Percentiles rank a stretch among this genome's conserved stretches.
These are phyloP conservation scores for Amanita brunnescens DNA, from an alignment of 768 basidiomycete species.

Conservation along the genomic window DNA sequence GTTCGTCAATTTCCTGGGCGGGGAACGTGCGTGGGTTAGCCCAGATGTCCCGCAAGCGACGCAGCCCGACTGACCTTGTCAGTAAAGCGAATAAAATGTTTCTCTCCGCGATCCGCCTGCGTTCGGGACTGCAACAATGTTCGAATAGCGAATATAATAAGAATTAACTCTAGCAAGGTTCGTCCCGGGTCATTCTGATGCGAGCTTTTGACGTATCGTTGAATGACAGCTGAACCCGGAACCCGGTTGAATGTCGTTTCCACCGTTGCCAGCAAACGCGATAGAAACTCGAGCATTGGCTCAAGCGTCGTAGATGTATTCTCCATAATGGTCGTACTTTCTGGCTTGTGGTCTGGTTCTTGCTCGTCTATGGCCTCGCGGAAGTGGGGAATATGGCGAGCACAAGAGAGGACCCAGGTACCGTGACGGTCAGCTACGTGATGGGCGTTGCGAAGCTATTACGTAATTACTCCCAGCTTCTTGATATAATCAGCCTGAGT, in stretches of 20 bases:
- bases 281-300: conserved; percentile 56
- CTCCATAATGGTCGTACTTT: not conserved
- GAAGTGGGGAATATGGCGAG: no score
- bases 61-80: conserved; percentile 60
- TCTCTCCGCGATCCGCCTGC: conserved; percentile 72
- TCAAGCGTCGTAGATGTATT: conserved; percentile 28
- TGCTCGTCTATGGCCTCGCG: no score
- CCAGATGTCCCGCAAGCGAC: not conserved
- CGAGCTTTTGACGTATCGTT: conserved; percentile 89
- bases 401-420: no score
- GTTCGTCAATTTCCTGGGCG: conserved; percentile 86
- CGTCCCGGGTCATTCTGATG: conserved; percentile 96
- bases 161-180: conserved; percentile 81
- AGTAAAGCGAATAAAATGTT: conserved; percentile 84
- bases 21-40: not conserved
- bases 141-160: conserved; percentile 80
- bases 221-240: conserved; percentile 75
- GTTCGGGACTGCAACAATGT: conserved; percentile 90
- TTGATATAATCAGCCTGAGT: no score
- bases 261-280: conserved; percentile 47
- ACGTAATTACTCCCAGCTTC: no score
- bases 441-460: no score
- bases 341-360: no score
- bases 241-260: conserved; percentile 65
- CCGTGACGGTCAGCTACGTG: no score